These are phyloP conservation scores for Ophiostoma quercus DNA, from an alignment of 2,329 filamentous ascomycete species.

Conservation along the genomic window DNA sequence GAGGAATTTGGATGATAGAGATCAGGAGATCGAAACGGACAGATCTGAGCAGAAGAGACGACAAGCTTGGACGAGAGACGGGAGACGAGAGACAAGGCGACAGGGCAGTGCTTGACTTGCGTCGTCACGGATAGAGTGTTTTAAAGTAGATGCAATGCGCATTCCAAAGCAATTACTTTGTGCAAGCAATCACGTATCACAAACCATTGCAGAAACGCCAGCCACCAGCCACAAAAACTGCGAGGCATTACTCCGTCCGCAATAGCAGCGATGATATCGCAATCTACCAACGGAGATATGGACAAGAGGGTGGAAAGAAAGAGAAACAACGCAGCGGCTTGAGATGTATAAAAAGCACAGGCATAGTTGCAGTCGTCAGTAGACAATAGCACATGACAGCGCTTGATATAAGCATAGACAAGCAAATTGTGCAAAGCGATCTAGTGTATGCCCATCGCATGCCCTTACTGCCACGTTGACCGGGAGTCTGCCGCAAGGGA, in stretches of 20 bases:
- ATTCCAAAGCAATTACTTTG: background rate
- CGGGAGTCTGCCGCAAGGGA: constrained; percentile 10
- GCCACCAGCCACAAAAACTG: background rate
- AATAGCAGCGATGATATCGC: background rate
- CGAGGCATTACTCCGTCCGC: background rate
- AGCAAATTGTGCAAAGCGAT: background rate
- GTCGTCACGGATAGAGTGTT: background rate
- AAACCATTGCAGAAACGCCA: background rate
- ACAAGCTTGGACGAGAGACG: background rate
- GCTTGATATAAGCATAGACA: background rate
- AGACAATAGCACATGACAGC: background rate
- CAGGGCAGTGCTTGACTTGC: background rate
- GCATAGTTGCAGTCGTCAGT: too few relatives aligned
- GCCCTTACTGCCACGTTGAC: constrained; percentile 7
- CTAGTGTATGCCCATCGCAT: background rate
- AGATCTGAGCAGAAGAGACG: background rate
- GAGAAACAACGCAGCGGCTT: background rate
- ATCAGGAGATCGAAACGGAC: background rate
- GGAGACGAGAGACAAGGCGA: too few relatives aligned
- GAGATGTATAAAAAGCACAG: background rate
- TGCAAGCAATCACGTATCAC: background rate
- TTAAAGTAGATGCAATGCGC: background rate
- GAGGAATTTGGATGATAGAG: too few relatives aligned
- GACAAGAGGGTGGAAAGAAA: background rate
- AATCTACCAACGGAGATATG: background rate